phyloP scores from a whole-genome alignment of 1,284 basidiomycete genomes.

The Cryptococcus neoformans region DNA sequence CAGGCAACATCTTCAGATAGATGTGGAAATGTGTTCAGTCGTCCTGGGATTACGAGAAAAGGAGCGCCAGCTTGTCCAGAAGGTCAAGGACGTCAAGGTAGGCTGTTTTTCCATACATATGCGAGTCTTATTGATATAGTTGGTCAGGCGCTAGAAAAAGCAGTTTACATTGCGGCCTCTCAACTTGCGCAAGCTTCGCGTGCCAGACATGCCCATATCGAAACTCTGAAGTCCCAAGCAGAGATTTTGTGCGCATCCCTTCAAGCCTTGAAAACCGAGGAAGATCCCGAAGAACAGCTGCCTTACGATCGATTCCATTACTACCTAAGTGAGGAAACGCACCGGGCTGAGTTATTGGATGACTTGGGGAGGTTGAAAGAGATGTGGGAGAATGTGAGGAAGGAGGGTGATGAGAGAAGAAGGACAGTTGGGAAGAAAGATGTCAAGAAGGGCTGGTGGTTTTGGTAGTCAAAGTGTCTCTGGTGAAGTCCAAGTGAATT shows the following conservation, averaged over 20 bases:
- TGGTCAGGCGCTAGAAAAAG: constrained; percentile 20
- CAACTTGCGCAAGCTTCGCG: constrained; percentile 25
- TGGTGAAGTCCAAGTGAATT: background rate
- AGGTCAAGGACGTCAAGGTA: constrained; percentile 35
- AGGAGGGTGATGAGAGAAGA: constrained; percentile 14
- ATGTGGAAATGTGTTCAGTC: constrained; percentile 37
- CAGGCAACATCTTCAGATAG: constrained; percentile 33
- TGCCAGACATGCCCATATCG: constrained; percentile 17
- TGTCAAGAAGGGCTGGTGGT: constrained; percentile 6
- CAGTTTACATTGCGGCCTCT: constrained; percentile 24
- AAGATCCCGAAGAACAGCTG: constrained; percentile 20
- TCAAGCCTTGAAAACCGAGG: constrained; percentile 5
- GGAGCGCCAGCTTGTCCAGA: constrained; percentile 27
- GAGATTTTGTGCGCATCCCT: constrained; percentile 14
- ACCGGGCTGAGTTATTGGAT: constrained; percentile 32
- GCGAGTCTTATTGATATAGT: background rate
- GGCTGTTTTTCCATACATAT: constrained; percentile 3
- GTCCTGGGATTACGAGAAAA: constrained; percentile 30
- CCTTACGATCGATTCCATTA: constrained; percentile 32
- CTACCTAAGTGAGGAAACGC: constrained; percentile 36
- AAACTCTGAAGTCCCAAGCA: constrained; percentile 17
- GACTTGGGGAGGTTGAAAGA: constrained; percentile 30
- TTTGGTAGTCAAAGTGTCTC: constrained; percentile 6
- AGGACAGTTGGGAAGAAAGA: constrained; percentile 12
- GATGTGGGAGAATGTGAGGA: constrained; percentile 31